These are phyloP conservation scores for Chrysoporthe puriensis DNA, from an alignment of 2,329 filamentous ascomycete species.

Conservation along the genomic window DNA sequence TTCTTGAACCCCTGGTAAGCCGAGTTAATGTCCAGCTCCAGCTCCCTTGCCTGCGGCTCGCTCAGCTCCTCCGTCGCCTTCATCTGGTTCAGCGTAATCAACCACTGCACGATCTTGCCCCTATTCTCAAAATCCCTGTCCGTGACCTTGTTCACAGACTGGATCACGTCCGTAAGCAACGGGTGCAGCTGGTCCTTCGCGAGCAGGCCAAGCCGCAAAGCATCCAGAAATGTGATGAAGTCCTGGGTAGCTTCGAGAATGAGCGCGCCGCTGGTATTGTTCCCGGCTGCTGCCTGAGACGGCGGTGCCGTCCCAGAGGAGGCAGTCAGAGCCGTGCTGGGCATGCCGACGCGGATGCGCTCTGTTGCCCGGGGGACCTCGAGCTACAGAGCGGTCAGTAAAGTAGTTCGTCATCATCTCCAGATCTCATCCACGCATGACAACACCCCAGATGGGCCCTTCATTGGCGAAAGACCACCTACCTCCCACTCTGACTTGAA, in stretches of 20 bases:
- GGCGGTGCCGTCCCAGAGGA: constrained; percentile 50
- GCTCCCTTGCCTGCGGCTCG: constrained; percentile 83
- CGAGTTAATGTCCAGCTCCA: constrained; percentile 91
- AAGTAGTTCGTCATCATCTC: too few relatives aligned
- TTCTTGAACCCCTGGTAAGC: constrained; percentile 94
- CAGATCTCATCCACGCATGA: too few relatives aligned
- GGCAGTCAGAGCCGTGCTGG: constrained; percentile 74
- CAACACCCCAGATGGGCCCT: neutral
- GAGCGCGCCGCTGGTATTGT: constrained; percentile 61
- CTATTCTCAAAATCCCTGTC: constrained; percentile 93
- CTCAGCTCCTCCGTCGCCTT: constrained; percentile 88
- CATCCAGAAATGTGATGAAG: constrained; percentile 97
- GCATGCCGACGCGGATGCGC: constrained; percentile 87
- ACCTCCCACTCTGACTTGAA: constrained; percentile 95
- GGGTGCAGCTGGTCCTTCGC: constrained; percentile 98
- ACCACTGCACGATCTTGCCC: constrained; percentile 97
- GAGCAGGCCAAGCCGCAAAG: constrained; percentile 85
- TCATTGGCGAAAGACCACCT: constrained; percentile 41
- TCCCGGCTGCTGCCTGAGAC: constrained; percentile 38
- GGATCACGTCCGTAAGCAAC: constrained; percentile 91
- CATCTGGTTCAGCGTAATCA: constrained; percentile 98
- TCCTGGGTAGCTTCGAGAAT: constrained; percentile 94
- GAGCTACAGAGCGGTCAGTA: constrained; percentile 60
- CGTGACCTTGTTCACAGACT: constrained; percentile 95
- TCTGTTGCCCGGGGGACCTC: constrained; percentile 95